Evolutionary conservation across 176 grass and related monocot species (phyloP), one percentile per base, ranked within the genome.

Genomic region (Alloteropsis semialata): DNA sequence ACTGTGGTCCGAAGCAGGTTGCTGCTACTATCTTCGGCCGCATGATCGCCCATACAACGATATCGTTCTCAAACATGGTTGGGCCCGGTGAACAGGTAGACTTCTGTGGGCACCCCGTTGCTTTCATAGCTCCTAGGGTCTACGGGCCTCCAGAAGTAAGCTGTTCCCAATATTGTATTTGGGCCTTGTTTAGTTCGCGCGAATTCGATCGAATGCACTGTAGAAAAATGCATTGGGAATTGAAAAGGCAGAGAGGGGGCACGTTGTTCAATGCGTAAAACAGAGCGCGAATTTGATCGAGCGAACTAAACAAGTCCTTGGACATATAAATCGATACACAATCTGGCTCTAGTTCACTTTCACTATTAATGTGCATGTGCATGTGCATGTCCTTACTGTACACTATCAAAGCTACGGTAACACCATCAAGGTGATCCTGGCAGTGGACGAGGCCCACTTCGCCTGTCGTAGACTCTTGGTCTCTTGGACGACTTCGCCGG

Each of bases 381-480:
- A n/a, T n/a, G n/a, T n/a, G n/a, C 65, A 97, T 92, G 94, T 89
- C 48, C 62, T 97, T 29, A 94, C 89, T 0, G 72, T 94, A 48
- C 84, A 97, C 74, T 97, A 80, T 53, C 94, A 94, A 63, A 97
- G 94, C 76, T 97, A 97, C 30, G 75, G 85, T 51, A 97, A 92
- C 83, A 90, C 30, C 16, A 82, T 97, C 61, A 91, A 85, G 85
- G 57, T 94, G 65, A 88, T 90, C 32, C 50, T 94, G 13, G 94
- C 87, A 41, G 90, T 92, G 76, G 94, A 94, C 16, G 94, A 97
- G 9, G 87, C 73, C 4, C 81, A 1, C 87, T 94, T 78, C 58
- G 79, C 92, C 84, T 82, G 82, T 24, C 65, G 85, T 75, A 80
- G 87, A 36, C 89, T 97, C 57, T 67, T 97, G 72, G 87, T 33